A percentile compares a stretch with the other conserved stretches of the same genome.
Evolutionary conservation across 78 protist genomes (phyloP).

Genomic region (Dictyostelium purpureum): DNA sequence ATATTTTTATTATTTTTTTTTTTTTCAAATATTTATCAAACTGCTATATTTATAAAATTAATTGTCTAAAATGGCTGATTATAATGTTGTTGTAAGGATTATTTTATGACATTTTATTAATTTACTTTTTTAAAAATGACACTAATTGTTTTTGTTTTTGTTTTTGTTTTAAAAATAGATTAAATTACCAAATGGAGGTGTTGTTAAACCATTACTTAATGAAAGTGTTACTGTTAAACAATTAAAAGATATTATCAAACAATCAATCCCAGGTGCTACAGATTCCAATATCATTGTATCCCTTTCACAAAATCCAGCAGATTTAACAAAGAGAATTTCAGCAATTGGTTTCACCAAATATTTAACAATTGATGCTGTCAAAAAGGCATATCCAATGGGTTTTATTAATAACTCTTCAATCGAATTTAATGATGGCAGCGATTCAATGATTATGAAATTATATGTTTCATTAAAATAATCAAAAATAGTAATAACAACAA

Average conservation of each 20-base stretch:
- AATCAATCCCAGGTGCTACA: background rate
- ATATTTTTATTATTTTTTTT: no score
- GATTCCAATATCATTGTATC: background rate
- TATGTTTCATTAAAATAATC: slow-evolving; percentile 13
- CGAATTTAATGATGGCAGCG: slow-evolving; percentile 58
- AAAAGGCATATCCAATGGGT: slow-evolving; percentile 40
- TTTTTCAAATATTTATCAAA: no score
- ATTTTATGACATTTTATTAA: no score
- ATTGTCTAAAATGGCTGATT: background rate
- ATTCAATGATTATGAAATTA: slow-evolving; percentile 34
- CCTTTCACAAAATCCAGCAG: slow-evolving; percentile 13
- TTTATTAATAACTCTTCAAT: slow-evolving; percentile 1
- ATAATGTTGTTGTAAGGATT: background rate
- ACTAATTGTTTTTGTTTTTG: background rate
- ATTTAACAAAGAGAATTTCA: slow-evolving; percentile 14
- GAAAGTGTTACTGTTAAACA: slow-evolving; percentile 32
- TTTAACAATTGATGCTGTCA: slow-evolving; percentile 30
- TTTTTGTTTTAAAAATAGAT: slow-evolving; percentile 15
- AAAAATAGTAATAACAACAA: background rate
- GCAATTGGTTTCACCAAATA: slow-evolving; percentile 43
- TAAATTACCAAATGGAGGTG: slow-evolving; percentile 39
- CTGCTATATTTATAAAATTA: no score
- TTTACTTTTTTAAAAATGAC: background rate
- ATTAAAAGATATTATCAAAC: slow-evolving; percentile 1
- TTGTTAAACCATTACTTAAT: background rate